phyloP scores from a whole-genome alignment of 148 eudicot species.

The Chenopodium quinoa region DNA sequence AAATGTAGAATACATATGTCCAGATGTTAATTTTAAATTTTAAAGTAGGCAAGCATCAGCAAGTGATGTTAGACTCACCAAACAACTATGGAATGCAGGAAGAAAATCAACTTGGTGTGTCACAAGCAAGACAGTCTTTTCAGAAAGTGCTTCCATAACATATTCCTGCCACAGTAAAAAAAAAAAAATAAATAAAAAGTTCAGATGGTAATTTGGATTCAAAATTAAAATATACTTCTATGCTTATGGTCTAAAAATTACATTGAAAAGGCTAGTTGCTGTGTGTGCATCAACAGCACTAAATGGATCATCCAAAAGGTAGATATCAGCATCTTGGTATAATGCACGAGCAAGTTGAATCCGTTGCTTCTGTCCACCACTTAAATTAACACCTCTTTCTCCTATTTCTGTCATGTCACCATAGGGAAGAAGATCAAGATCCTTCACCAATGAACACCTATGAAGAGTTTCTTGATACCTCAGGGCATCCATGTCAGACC shows the following conservation, averaged over 20 bases:
- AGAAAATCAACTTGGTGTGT: conserved; percentile 98
- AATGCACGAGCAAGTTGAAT: conserved; percentile 97
- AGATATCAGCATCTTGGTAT: conserved; percentile 79
- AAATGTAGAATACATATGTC: no score
- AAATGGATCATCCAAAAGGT: conserved; percentile 93
- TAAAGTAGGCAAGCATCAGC: neutral
- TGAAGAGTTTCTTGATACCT: conserved; percentile 71
- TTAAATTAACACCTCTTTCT: conserved; percentile 91
- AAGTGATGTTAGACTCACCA: conserved; percentile 51
- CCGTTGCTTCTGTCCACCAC: conserved; percentile 95
- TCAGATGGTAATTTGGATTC: neutral
- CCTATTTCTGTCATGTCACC: conserved; percentile 95
- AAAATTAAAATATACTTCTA: no score
- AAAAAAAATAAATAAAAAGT: neutral
- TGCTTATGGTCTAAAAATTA: conserved; percentile 15
- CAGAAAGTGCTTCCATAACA: conserved; percentile 76
- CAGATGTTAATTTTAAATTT: no score
- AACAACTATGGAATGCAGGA: conserved; percentile 70
- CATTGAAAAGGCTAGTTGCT: conserved; percentile 76
- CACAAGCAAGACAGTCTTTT: conserved; percentile 81
- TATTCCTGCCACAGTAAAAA: conserved; percentile 53
- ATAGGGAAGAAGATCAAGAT: conserved; percentile 77
- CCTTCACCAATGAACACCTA: conserved; percentile 75
- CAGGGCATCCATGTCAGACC: conserved; percentile 50
- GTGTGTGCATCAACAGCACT: conserved; percentile 99